Evolutionary conservation across 176 grass and related monocot genomes (phyloP).

Genomic region (Musa troglodytarum): DNA sequence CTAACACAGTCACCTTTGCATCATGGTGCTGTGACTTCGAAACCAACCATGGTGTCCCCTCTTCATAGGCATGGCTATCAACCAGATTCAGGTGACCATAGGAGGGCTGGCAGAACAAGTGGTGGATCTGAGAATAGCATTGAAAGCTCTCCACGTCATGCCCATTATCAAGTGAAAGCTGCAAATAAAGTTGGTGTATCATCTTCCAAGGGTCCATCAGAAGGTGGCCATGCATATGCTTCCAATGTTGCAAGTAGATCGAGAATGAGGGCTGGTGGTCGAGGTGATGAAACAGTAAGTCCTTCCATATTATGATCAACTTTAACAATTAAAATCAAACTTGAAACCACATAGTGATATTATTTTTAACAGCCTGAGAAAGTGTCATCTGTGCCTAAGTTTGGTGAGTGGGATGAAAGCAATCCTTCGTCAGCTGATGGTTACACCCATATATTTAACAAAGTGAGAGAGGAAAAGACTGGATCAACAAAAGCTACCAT

Average conservation of each 20-base stretch:
- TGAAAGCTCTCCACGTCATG: constrained; percentile 49
- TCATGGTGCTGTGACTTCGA: constrained; percentile 26
- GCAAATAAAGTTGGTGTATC: constrained; percentile 42
- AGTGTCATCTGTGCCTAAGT: constrained; percentile 72
- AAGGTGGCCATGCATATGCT: constrained; percentile 32
- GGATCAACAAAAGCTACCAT: constrained; percentile 23
- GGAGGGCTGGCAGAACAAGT: constrained; percentile 16
- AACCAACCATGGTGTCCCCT: constrained; percentile 25
- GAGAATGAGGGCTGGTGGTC: constrained; percentile 32
- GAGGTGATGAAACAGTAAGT: constrained; percentile 55
- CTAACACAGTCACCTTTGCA: not conserved
- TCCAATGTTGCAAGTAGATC: constrained; percentile 43
- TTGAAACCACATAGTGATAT: not conserved
- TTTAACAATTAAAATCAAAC: not conserved
- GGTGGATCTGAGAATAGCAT: constrained; percentile 5
- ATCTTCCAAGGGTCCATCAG: constrained; percentile 47
- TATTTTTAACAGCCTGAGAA: constrained; percentile 49
- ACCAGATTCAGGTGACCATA: constrained; percentile 8
- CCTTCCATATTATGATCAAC: not conserved
- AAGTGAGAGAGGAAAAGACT: constrained; percentile 67
- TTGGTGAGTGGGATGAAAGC: constrained; percentile 87
- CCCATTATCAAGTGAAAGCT: constrained; percentile 37
- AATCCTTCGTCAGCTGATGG: constrained; percentile 68
- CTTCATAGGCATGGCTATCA: constrained; percentile 33
- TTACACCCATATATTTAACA: constrained; percentile 77